A percentile compares a stretch with the other conserved stretches of the same genome.
phyloP scores from a whole-genome alignment of 192 early-diverging fungal species.

The Phlyctochytrium arcticum region DNA sequence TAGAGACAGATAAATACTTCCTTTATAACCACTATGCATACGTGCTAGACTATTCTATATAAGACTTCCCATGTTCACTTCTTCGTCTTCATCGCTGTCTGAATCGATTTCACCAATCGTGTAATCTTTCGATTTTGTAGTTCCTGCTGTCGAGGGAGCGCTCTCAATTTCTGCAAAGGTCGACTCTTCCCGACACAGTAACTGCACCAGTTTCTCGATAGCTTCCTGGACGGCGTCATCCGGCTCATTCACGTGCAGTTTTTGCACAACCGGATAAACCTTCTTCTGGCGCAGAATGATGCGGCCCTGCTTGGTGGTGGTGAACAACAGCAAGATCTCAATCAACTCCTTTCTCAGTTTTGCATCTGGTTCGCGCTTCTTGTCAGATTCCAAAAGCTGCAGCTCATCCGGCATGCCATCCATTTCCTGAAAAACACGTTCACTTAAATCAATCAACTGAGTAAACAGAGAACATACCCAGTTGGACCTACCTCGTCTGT shows the following conservation, averaged over 20 bases:
- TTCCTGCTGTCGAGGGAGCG: too few relatives aligned
- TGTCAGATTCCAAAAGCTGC: constrained; percentile 75
- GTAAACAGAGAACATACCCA: constrained; percentile 7
- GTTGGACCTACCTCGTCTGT: constrained; percentile 65
- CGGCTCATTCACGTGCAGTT: constrained; percentile 71
- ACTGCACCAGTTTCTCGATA: constrained; percentile 76
- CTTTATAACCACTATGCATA: too few relatives aligned
- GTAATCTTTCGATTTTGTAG: too few relatives aligned
- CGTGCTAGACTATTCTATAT: too few relatives aligned
- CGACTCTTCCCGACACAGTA: constrained; percentile 64
- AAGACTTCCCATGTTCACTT: too few relatives aligned
- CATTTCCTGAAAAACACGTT: constrained; percentile 62
- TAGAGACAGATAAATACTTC: too few relatives aligned
- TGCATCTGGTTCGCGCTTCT: constrained; percentile 79
- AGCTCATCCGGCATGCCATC: constrained; percentile 91
- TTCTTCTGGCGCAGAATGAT: constrained; percentile 74
- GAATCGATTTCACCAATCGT: too few relatives aligned
- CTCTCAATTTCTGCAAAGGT: too few relatives aligned
- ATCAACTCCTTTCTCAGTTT: constrained; percentile 68
- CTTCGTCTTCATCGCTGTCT: too few relatives aligned
- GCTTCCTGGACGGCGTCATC: constrained; percentile 67
- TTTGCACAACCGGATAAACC: constrained; percentile 83
- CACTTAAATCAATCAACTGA: not conserved
- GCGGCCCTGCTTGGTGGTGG: constrained; percentile 70
- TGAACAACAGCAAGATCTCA: constrained; percentile 78